phyloP scores from a whole-genome alignment of 345 rosid genomes.

The Citrus sinensis region DVS_A1.0 CM039167.1:9212001-9212500 shows the following conservation, averaged over 20 bases:
- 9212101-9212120: conserved; percentile 84
- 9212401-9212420: conserved; percentile 66
- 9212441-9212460: conserved; percentile 56
- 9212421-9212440: conserved; percentile 56
- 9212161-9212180: conserved; percentile 78
- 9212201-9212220: not conserved
- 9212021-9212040: not conserved
- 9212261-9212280: not conserved
- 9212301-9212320: not conserved
- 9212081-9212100: conserved; percentile 65
- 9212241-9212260: not conserved
- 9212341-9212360: not conserved
- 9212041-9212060: conserved; percentile 44
- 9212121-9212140: conserved; percentile 62
- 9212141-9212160: conserved; percentile 80
- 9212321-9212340: not conserved
- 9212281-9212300: not conserved
- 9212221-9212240: not conserved
- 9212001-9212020: not conserved
- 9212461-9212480: not conserved
- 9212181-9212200: conserved; percentile 52
- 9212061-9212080: conserved; percentile 87
- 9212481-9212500: not conserved
- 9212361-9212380: not conserved
- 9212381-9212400: conserved; percentile 39